A percentile compares a stretch with the other conserved stretches of the same genome.
phyloP scores from a whole-genome alignment of 208 protist species.

The Lotmaria passim region DNA sequence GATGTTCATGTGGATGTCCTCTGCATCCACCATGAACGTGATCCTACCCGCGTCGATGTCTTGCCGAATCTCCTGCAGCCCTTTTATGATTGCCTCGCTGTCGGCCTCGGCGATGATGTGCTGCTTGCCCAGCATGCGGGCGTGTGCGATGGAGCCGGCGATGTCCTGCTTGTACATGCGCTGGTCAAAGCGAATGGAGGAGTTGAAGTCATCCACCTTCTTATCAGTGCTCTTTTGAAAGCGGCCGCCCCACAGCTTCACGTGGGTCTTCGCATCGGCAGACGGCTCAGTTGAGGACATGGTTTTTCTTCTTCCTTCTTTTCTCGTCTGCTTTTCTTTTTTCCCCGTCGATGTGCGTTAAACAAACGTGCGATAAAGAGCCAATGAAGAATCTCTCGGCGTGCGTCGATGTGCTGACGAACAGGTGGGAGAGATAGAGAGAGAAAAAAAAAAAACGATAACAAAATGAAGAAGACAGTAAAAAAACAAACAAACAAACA shows the following conservation, averaged over 20 bases:
- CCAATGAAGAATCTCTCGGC: no score
- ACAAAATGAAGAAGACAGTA: not conserved
- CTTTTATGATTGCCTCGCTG: slow-evolving; percentile 33
- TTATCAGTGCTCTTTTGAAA: slow-evolving; percentile 43
- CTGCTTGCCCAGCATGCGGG: slow-evolving; percentile 41
- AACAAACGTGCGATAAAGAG: no score
- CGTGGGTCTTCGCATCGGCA: slow-evolving; percentile 13
- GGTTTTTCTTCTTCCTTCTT: no score
- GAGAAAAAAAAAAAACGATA: not conserved
- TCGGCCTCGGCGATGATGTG: slow-evolving; percentile 33
- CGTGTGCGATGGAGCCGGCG: slow-evolving; percentile 39
- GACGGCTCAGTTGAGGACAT: slow-evolving; percentile 2
- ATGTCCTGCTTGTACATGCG: slow-evolving; percentile 46
- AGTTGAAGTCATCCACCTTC: slow-evolving; percentile 45
- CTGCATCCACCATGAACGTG: slow-evolving; percentile 30
- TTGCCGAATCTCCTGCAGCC: slow-evolving; percentile 26
- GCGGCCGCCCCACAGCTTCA: slow-evolving; percentile 40
- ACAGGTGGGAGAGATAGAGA: not conserved
- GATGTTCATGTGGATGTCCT: slow-evolving; percentile 47
- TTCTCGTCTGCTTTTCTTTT: no score
- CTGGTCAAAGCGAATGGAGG: slow-evolving; percentile 40
- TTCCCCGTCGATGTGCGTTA: not conserved
- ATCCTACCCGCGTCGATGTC: slow-evolving; percentile 36
- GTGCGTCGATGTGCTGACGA: no score
- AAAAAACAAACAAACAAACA: no score